phyloP scores from a whole-genome alignment of 352 stramenopile species.

The Blastocystis sp. region DNA sequence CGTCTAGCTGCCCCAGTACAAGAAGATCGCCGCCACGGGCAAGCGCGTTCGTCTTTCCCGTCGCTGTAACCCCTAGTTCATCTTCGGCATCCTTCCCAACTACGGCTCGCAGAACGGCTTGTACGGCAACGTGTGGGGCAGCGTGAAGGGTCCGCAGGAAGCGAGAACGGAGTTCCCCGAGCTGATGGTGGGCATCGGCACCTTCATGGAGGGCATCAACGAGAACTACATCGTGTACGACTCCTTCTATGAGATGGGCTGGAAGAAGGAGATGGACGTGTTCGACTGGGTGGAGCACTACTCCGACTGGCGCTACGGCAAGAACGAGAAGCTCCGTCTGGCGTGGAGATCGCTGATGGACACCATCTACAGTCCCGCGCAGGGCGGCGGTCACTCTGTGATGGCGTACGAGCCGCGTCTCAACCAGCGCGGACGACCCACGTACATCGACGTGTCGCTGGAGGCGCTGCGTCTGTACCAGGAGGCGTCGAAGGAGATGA shows the following conservation, averaged over 20 bases:
- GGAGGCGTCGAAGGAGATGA: conserved; percentile 76
- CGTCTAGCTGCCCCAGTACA: not conserved
- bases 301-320: conserved; percentile 80
- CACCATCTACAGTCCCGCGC: conserved; percentile 83
- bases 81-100: conserved; percentile 85
- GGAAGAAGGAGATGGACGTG: conserved; percentile 76
- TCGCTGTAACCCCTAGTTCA: conserved; percentile 84
- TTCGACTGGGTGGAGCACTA: conserved; percentile 79
- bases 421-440: not conserved
- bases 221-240: conserved; percentile 87
- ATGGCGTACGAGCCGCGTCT: conserved; percentile 80
- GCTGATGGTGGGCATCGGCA: conserved; percentile 82
- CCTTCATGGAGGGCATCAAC: conserved; percentile 86
- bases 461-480: conserved; percentile 80
- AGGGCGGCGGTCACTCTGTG: conserved; percentile 79
- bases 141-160: conserved; percentile 79
- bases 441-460: conserved; percentile 77
- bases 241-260: conserved; percentile 77
- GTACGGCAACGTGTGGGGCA: conserved; percentile 81
- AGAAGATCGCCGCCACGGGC: conserved; percentile 81
- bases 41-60: conserved; percentile 79
- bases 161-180: conserved; percentile 78
- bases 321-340: conserved; percentile 78
- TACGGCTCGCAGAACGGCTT: conserved; percentile 83
- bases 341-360: conserved; percentile 79